Evolutionary conservation across 2,329 filamentous ascomycete genomes (phyloP), one percentile per base, ranked within the genome.

Genomic region (Graphilbum fragrans): DNA sequence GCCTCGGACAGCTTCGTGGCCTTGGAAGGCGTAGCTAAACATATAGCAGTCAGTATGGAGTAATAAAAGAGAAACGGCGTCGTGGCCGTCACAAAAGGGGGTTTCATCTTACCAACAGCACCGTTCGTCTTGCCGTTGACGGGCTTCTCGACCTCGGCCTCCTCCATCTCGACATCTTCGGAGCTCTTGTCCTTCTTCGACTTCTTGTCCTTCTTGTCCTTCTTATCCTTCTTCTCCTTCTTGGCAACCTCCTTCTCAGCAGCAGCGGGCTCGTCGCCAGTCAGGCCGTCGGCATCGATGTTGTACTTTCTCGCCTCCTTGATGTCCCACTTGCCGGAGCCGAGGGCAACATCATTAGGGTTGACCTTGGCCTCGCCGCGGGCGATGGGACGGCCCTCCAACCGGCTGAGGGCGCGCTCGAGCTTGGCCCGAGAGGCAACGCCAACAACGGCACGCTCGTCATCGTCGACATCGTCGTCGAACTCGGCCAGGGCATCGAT

Each of bases 301-400:
- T 96, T 96, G 72, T 98, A 98, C 64, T 90, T 92, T 58, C 86
- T 76, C 11, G 84, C 83, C 62, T 95, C 86, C 66, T 93, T 94
- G 55, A 98, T 72, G 49, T 88, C 84, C 73, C 86, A 93, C 64
- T 94, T 94, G 53, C 80, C 77, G 43, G 80, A 75, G 12, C 25
- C 25, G 23, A n/a, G n/a, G n/a, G 72, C 65, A 34, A 67, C 63
- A 32, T 66, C 59, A 8, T 65, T 64, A 29, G 71, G 60, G 29
- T 42, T 44, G 14, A 29, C 12, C 18, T 29, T 21, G 11, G 31
- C n/a, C 11, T 17, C 20, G 10, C 37, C 38, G 50, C 80, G 74
- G 46, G 83, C 83, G 23, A 92, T 66, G 16, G 90, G 85, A 72
- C 94, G 94, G 63, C 88, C 88, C 66, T 98, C 92, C 44, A 98